Percentiles rank a stretch among this genome's conserved stretches.
Conservation (phyloP, 805 yeast species). For the Helenozyma baotianmanensis region DNA sequence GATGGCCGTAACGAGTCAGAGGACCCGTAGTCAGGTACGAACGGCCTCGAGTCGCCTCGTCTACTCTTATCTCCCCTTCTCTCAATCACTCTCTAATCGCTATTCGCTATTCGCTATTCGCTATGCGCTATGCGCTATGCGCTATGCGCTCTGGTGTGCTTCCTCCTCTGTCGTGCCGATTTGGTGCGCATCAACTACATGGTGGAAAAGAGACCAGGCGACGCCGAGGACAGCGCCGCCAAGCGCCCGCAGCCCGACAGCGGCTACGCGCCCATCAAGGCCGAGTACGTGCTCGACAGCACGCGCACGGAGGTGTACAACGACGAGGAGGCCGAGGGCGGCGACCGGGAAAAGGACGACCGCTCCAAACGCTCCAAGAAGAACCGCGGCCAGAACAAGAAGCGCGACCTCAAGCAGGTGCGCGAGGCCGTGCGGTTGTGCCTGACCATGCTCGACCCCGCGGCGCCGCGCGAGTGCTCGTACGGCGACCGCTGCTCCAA, state of each 20-base stretch:
- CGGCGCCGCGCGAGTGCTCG: conserved; percentile 43
- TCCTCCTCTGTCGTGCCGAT: neutral
- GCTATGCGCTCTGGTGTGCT: too few species aligned
- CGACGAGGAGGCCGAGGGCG: conserved; percentile 44
- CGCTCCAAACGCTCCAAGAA: conserved; percentile 38
- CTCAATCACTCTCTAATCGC: too few species aligned
- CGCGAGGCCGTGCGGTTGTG: conserved; percentile 66
- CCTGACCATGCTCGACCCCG: conserved; percentile 56
- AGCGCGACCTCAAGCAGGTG: conserved; percentile 67
- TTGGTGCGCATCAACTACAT: neutral
- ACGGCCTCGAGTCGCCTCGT: too few species aligned
- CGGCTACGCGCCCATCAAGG: conserved; percentile 75
- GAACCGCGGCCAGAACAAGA: conserved; percentile 78
- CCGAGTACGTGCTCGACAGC: conserved; percentile 56
- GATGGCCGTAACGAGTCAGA: too few species aligned
- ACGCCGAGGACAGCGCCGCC: conserved; percentile 14
- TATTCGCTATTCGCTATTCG: too few species aligned
- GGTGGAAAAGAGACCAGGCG: conserved; percentile 16
- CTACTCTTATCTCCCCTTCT: too few species aligned
- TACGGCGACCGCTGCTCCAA: conserved; percentile 72
- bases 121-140: too few species aligned
- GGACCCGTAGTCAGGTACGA: too few species aligned
- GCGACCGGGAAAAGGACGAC: conserved; percentile 30
- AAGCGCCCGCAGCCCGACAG: conserved; percentile 26
- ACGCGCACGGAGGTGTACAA: conserved; percentile 40